These are phyloP conservation scores for Vaucheria bursata DNA, from an alignment of 352 stramenopile genomes.

Conservation along the genomic window DNA sequence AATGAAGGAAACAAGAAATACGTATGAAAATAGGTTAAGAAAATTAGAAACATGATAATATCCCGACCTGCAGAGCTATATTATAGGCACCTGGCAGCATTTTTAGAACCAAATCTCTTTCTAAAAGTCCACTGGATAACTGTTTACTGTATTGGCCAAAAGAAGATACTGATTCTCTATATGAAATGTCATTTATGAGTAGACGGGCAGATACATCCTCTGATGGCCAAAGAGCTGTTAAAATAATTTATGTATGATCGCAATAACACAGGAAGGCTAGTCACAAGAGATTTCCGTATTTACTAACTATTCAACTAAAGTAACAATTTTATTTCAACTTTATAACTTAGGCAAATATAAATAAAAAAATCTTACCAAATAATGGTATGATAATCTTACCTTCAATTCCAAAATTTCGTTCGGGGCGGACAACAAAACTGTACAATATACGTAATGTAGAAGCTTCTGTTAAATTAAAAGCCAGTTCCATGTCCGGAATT, in stretches of 20 bases:
- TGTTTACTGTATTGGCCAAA: slow-evolving; percentile 29
- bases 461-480: slow-evolving; percentile 42
- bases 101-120: slow-evolving; percentile 40
- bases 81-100: slow-evolving; percentile 41
- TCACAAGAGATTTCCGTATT: too few species aligned
- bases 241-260: too few species aligned
- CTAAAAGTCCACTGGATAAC: slow-evolving; percentile 31
- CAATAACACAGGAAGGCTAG: too few species aligned
- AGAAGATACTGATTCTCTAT: slow-evolving; percentile 32
- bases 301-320: too few species aligned
- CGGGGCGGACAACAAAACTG: slow-evolving; percentile 42
- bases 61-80: slow-evolving; percentile 42
- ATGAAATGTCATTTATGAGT: slow-evolving; percentile 47
- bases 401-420: slow-evolving; percentile 37
- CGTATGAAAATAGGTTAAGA: too few species aligned
- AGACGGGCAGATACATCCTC: slow-evolving; percentile 48
- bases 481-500: slow-evolving; percentile 35
- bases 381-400: slow-evolving; percentile 44
- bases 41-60: too few species aligned
- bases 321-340: too few species aligned
- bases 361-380: too few species aligned
- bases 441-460: slow-evolving; percentile 47
- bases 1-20: too few species aligned
- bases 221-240: slow-evolving; percentile 17
- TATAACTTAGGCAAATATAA: too few species aligned